These are phyloP conservation scores for Pseudoperonospora humuli DNA, from an alignment of 352 stramenopile species.

Conservation along the genomic window DNA sequence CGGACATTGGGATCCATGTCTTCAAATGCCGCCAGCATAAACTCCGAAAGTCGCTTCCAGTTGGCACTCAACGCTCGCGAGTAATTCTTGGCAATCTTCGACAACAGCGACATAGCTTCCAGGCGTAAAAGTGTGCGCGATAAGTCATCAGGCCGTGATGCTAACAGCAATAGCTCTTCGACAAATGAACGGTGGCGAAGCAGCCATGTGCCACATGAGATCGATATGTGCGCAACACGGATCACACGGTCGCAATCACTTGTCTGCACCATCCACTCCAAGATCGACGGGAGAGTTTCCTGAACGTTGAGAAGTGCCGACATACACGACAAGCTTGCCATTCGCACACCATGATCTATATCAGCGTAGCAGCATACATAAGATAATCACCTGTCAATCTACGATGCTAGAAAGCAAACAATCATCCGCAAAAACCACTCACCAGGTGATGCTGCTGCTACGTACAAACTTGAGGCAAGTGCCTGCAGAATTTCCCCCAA, in stretches of 20 bases:
- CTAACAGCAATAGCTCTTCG: conserved; percentile 62
- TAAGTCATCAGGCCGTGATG: conserved; percentile 50
- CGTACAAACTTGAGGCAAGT: conserved; percentile 63
- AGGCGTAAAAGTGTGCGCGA: conserved; percentile 49
- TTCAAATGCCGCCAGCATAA: conserved; percentile 78
- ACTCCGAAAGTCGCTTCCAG: conserved; percentile 60
- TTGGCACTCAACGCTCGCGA: conserved; percentile 56
- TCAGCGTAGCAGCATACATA: background rate
- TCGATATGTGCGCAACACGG: conserved; percentile 49
- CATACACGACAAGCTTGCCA: conserved; percentile 73
- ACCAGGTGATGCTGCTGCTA: conserved; percentile 48
- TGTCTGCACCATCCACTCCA: conserved; percentile 67
- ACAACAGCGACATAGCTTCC: conserved; percentile 78
- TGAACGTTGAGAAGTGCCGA: conserved; percentile 69
- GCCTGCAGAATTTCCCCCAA: conserved; percentile 60
- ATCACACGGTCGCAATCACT: conserved; percentile 38
- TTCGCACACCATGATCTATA: conserved; percentile 71
- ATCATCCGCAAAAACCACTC: conserved; percentile 2
- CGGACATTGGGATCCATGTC: conserved; percentile 81
- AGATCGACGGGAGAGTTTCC: conserved; percentile 46
- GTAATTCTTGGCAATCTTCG: conserved; percentile 83
- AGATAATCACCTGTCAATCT: background rate
- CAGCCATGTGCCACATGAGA: conserved; percentile 48
- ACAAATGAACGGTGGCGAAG: conserved; percentile 64
- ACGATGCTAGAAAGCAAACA: background rate